Evolutionary conservation across 768 basidiomycete species (phyloP).

Genomic region (Cystofilobasidium capitatum): DNA sequence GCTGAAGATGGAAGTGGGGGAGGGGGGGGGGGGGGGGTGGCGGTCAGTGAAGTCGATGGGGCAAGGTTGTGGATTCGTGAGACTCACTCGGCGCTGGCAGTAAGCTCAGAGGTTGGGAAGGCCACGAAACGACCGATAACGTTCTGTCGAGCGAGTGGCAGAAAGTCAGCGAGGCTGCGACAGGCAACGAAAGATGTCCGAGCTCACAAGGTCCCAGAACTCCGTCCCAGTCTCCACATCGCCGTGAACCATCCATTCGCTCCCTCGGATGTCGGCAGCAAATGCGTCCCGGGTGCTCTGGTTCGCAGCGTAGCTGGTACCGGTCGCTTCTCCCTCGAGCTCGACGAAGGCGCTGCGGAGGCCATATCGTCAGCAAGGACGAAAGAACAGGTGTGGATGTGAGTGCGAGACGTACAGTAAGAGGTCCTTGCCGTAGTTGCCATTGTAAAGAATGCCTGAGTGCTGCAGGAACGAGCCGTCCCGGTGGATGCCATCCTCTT

Average conservation of each 20-base stretch:
- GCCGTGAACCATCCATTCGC: slow-evolving; percentile 60
- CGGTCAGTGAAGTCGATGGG: not conserved
- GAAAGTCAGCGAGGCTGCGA: slow-evolving; percentile 14
- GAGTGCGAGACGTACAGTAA: slow-evolving; percentile 31
- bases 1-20: slow-evolving; percentile 48
- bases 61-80: not conserved
- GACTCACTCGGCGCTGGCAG: slow-evolving; percentile 37
- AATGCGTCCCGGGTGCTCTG: slow-evolving; percentile 45
- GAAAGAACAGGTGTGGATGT: not conserved
- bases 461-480: slow-evolving; percentile 50
- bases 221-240: slow-evolving; percentile 51
- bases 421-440: slow-evolving; percentile 57
- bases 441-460: slow-evolving; percentile 55
- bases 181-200: slow-evolving; percentile 2
- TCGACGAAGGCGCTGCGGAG: slow-evolving; percentile 50
- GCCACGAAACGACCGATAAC: slow-evolving; percentile 56
- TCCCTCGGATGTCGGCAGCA: slow-evolving; percentile 50
- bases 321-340: slow-evolving; percentile 53
- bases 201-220: slow-evolving; percentile 64
- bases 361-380: not conserved
- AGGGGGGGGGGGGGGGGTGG: too few species aligned
- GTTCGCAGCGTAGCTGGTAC: slow-evolving; percentile 51
- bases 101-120: slow-evolving; percentile 49
- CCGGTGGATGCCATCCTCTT: slow-evolving; percentile 53
- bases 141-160: slow-evolving; percentile 45